Percentiles rank a stretch among this genome's conserved stretches.
phyloP scores from a whole-genome alignment of 1,284 basidiomycete species.

The Sporisorium exsertum region DNA sequence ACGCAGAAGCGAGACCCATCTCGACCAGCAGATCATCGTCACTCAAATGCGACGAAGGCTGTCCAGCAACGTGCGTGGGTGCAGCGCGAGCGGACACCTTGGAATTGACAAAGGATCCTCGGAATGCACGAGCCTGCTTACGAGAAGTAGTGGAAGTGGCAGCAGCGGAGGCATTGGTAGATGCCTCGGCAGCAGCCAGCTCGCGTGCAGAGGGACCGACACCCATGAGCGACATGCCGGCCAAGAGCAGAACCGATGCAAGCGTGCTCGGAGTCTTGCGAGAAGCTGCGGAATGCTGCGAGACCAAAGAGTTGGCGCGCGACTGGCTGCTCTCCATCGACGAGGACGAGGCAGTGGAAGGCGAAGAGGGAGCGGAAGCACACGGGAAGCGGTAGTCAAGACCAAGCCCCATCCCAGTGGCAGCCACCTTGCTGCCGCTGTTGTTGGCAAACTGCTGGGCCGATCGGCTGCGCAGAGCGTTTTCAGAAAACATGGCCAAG shows the following conservation, averaged over 20 bases:
- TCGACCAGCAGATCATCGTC: slow-evolving; percentile 44
- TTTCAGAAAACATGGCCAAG: slow-evolving; percentile 42
- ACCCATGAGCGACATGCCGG: slow-evolving; percentile 42
- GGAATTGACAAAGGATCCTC: slow-evolving; percentile 10
- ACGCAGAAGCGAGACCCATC: slow-evolving; percentile 35
- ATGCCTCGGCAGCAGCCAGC: slow-evolving; percentile 20
- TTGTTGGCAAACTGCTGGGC: slow-evolving; percentile 10
- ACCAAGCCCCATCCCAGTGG: slow-evolving; percentile 31
- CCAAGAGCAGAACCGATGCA: slow-evolving; percentile 24
- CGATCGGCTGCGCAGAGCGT: slow-evolving; percentile 35
- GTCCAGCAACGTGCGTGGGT: slow-evolving; percentile 17
- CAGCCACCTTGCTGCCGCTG: slow-evolving; percentile 16
- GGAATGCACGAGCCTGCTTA: slow-evolving; percentile 20
- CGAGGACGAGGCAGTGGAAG: slow-evolving; percentile 41
- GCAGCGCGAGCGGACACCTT: slow-evolving; percentile 13
- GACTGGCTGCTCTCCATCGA: slow-evolving; percentile 31
- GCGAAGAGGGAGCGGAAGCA: slow-evolving; percentile 40
- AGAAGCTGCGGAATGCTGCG: slow-evolving; percentile 2
- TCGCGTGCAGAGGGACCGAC: slow-evolving; percentile 22
- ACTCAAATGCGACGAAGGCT: slow-evolving; percentile 55
- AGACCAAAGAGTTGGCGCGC: slow-evolving; percentile 12
- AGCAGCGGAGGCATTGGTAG: background rate
- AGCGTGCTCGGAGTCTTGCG: slow-evolving; percentile 27
- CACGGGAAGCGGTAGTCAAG: slow-evolving; percentile 40
- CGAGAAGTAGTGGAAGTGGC: slow-evolving; percentile 12